Evolutionary conservation across 2,329 filamentous ascomycete species (phyloP).

Genomic region (Ceratocystis lukuohia): DNA sequence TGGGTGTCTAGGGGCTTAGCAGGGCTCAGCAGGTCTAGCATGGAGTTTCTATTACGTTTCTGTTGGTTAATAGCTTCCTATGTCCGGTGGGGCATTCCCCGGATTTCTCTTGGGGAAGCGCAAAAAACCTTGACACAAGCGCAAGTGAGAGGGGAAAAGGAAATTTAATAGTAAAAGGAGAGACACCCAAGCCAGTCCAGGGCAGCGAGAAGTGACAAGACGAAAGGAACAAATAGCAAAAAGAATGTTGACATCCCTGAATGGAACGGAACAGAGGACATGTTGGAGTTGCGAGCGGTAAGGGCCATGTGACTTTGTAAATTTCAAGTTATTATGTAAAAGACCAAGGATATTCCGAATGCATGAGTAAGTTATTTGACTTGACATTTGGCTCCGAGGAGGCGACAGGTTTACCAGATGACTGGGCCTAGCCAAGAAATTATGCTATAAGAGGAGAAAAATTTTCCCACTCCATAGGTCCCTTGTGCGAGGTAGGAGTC

Average conservation of each 20-base stretch:
- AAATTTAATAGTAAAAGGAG: background rate
- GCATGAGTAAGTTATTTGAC: background rate
- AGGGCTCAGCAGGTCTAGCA: background rate
- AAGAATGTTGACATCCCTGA: background rate
- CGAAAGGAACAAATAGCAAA: background rate
- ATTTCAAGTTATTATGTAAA: conserved; percentile 2
- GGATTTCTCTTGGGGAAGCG: conserved; percentile 14
- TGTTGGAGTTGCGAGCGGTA: background rate
- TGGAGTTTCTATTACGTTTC: conserved; percentile 15
- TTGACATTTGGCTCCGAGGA: too few species aligned
- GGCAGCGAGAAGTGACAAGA: background rate
- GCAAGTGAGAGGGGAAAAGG: background rate
- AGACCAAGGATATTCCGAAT: background rate
- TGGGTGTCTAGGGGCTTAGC: background rate
- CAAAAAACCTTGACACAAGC: background rate
- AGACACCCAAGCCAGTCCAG: background rate
- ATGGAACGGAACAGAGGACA: too few species aligned
- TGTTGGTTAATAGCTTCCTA: conserved; percentile 15
- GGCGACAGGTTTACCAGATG: background rate
- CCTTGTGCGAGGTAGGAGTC: background rate
- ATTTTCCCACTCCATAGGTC: too few species aligned
- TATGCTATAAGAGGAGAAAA: background rate
- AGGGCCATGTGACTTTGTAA: background rate
- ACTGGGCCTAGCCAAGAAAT: background rate
- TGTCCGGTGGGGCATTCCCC: conserved; percentile 11